Base-by-base conservation (phyloP, 2,329 filamentous ascomycete species). In the Colletotrichum theobromicola region DNA sequence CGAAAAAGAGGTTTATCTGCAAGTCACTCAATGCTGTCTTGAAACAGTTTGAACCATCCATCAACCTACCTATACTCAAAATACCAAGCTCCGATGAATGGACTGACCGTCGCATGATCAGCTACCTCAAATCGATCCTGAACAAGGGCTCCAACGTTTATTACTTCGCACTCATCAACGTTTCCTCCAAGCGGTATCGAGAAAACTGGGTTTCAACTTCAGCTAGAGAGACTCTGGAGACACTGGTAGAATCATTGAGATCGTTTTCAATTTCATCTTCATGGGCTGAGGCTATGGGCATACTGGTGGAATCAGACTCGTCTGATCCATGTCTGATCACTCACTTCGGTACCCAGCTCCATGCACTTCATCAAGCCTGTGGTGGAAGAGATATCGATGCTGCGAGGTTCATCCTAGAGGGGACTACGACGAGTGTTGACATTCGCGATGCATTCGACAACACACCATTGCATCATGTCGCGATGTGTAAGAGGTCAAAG, bases 61-160 rank as follows among this genome's bases (percentile, higher is more conserved):
- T 46, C 42, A 46, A 46, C 7, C 42, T n/a, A 0, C 42, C 21
- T n/a, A 0, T n/a, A 0, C 42, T 46, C 42, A 0, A 21, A n/a
- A 0, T 21, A 2, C 5, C 42, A 46, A 46, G 42, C 3, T 46
- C 42, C 5, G 5, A 2, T 0, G 42, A 18, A 46, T 1, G 18
- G 42, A 0, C n/a, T 46, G 3, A 0, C 9, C 21, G 0, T 46
- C 18, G 42, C 18, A 46, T 46, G 42, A 2, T 46, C 2, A 12
- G 21, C 10, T 46, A 46, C 42, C 21, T 46, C 12, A 21, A 46
- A 1, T 21, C n/a, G 42, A 46, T 46, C 1, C 42, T 46, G 21
- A 46, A 21, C 0, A 4, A 46, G 42, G 42, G 42, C 7, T n/a
- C 42, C n/a, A 46, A 46, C 0, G 42, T 46, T 46, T 0, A 12